Conservation (phyloP, 2,329 filamentous ascomycete species). For the Escovopsis sp. region DNA sequence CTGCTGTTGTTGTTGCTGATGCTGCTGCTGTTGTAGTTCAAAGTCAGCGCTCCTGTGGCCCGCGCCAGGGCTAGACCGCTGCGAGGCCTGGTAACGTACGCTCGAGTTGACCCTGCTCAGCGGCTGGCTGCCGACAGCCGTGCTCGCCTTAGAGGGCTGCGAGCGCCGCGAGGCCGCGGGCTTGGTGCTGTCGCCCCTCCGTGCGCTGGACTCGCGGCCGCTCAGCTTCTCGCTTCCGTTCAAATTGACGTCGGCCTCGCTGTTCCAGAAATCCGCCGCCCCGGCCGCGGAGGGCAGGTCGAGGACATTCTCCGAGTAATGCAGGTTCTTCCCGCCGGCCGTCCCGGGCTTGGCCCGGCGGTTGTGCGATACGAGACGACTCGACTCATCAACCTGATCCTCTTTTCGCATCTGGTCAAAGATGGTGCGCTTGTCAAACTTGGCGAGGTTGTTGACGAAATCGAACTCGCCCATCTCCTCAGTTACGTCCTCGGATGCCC, state of each 20-base stretch:
- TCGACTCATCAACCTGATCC: conserved; percentile 76
- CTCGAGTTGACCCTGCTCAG: conserved; percentile 33
- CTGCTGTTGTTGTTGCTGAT: no score
- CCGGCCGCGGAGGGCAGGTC: conserved; percentile 36
- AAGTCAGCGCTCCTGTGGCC: conserved; percentile 19
- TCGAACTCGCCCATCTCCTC: conserved; percentile 94
- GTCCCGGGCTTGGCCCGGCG: conserved; percentile 53
- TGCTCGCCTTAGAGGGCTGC: conserved; percentile 42
- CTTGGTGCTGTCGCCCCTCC: conserved; percentile 37
- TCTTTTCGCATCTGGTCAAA: conserved; percentile 87
- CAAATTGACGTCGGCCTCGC: conserved; percentile 50
- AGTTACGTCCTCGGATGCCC: conserved; percentile 91
- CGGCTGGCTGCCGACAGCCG: conserved; percentile 22
- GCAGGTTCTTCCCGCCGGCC: conserved; percentile 73
- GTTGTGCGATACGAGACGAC: conserved; percentile 84
- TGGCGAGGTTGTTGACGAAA: conserved; percentile 75
- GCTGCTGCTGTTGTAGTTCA: no score
- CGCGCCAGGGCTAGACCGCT: conserved; percentile 15
- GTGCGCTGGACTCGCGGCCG: conserved; percentile 32
- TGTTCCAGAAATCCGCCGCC: conserved; percentile 51
- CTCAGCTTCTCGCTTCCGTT: conserved; percentile 31
- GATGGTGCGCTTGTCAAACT: conserved; percentile 84
- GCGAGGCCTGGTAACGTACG: conserved; percentile 21
- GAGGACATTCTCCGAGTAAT: conserved; percentile 83
- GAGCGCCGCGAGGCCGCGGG: conserved; percentile 31